Evolutionary conservation across 441 rosid species (phyloP).

Genomic region (Jatropha multifida): DNA sequence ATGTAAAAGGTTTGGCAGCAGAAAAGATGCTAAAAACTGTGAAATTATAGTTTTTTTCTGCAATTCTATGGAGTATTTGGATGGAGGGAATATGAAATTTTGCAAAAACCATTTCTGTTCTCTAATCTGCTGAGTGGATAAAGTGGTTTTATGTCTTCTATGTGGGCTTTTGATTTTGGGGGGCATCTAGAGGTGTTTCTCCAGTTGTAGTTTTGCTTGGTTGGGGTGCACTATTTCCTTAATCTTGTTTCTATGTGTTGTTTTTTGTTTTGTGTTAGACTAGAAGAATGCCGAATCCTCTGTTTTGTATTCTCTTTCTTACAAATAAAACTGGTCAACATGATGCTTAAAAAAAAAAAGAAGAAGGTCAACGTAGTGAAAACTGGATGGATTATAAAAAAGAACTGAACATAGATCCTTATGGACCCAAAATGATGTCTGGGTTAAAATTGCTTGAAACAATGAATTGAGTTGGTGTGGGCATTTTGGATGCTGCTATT

Average conservation of each 20-base stretch:
- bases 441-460: neutral
- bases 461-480: too few species aligned
- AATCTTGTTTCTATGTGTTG: neutral
- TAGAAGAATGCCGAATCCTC: neutral
- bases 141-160: neutral
- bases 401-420: neutral
- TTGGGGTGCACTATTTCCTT: neutral
- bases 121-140: neutral
- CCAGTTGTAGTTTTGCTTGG: neutral
- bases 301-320: neutral
- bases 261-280: neutral
- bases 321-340: neutral
- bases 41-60: neutral
- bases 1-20: neutral
- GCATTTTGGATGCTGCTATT: too few species aligned
- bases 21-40: neutral
- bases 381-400: neutral
- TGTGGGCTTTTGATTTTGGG: neutral
- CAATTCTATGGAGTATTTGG: neutral
- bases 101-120: neutral
- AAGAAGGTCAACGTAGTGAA: neutral
- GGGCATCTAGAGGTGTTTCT: neutral
- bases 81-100: neutral
- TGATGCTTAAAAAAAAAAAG: too few species aligned
- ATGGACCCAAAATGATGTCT: neutral